Base-by-base conservation (phyloP, 2,329 filamentous ascomycete genomes). In the Colletotrichum aenigma region DNA sequence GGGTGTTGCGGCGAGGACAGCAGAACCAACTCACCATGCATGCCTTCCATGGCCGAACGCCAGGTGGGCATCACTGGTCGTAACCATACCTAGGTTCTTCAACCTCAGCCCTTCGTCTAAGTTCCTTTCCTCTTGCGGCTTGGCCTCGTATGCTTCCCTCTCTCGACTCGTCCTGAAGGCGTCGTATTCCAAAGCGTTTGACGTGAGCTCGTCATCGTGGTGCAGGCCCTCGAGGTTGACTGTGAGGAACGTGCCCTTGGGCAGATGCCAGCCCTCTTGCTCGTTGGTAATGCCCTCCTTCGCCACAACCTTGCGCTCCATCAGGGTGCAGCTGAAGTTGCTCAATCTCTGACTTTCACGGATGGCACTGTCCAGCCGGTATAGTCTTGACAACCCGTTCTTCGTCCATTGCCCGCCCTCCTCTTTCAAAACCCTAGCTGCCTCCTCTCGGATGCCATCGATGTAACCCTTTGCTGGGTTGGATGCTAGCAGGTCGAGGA, bases 1-100 rank as follows among this genome's bases (percentile, higher is more conserved):
- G 24, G 24, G 24, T 24, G 6, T 28, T 5, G 28, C n/a, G 30
- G 4, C 5, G 2, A 28, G 8, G 12, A n/a, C 4, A 16, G 10
- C 7, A 4, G 1, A 5, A 36, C 6, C 15, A 24, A 67, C 83
- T 76, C 70, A 85, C 84, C 80, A 89, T 3, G 87, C 89, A 79
- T 92, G 90, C 76, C 88, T 84, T 9, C 91, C 91, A 75, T 91
- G 89, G 0, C 91, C 90, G 80, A 92, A 93, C 0, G 88, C 84
- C 24, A 92, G 79, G 77, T 90, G 88, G 9, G 83, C 80, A 48
- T 88, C 83, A 43, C 87, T 88, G 3, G 90, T 91, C 7, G 89
- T 89, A 15, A 91, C 88, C 84, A 92, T 87, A 4, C 89, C 87
- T 18, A 88, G 77, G 80, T 87, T 85, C 58, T 85, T 87, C 18